These are phyloP conservation scores for Trichoderma sp. DNA, from an alignment of 2,329 filamentous ascomycete genomes.

Conservation along the genomic window DNA sequence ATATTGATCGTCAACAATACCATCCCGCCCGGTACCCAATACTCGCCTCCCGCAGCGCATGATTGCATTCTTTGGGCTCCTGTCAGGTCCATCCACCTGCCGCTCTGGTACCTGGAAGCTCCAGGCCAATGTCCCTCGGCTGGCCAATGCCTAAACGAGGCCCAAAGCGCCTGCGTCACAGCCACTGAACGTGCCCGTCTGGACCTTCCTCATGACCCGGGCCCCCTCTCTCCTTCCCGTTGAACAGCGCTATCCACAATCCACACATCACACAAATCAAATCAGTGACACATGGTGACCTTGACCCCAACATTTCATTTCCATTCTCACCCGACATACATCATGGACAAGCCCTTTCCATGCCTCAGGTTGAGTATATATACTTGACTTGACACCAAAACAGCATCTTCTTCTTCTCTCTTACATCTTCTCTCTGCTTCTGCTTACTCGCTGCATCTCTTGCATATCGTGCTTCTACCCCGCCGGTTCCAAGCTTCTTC, in stretches of 20 bases:
- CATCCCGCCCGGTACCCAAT: neutral
- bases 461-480: neutral
- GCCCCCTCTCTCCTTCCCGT: conserved; percentile 9
- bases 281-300: conserved; percentile 5
- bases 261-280: neutral
- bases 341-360: neutral
- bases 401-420: neutral
- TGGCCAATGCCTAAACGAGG: conserved; percentile 5
- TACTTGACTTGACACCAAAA: neutral
- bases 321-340: neutral
- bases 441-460: neutral
- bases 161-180: conserved; percentile 22
- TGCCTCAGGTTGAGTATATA: neutral
- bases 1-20: neutral
- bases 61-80: neutral
- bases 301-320: neutral
- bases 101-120: neutral
- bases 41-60: neutral
- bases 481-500: conserved; percentile 6
- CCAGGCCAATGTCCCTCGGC: neutral
- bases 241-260: conserved; percentile 11
- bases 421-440: neutral
- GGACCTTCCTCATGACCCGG: conserved; percentile 21
- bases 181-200: conserved; percentile 3
- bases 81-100: conserved; percentile 8